Conservation (phyloP, 1,284 basidiomycete genomes). For the Moesziomyces sp. region DNA sequence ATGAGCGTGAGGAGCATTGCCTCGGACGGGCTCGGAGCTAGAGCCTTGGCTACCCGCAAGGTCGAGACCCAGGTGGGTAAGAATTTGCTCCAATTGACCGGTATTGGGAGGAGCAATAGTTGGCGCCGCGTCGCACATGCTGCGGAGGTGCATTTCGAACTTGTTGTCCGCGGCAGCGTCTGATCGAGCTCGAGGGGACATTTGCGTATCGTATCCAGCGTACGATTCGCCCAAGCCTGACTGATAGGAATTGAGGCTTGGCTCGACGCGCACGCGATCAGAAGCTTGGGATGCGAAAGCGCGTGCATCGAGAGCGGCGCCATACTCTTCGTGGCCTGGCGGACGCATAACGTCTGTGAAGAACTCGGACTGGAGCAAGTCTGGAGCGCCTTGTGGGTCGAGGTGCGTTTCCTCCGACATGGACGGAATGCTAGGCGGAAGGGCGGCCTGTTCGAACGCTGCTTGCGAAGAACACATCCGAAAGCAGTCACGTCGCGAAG, state of each 20-base stretch:
- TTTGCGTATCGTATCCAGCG: not conserved
- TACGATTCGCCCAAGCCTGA: not conserved
- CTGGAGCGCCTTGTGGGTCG: not conserved
- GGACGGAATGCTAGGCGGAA: constrained; percentile 7
- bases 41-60: constrained; percentile 10
- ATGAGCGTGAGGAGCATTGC: too few species aligned
- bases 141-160: constrained; percentile 20
- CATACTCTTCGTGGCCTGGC: constrained; percentile 1
- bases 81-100: constrained; percentile 28
- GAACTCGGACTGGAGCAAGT: constrained; percentile 30
- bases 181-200: constrained; percentile 10
- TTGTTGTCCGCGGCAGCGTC: constrained; percentile 13
- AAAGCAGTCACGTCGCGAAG: constrained; percentile 1
- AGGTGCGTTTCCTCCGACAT: not conserved
- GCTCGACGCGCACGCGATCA: constrained; percentile 27
- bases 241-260: constrained; percentile 2
- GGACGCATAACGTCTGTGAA: constrained; percentile 17
- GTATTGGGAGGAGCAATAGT: constrained; percentile 16
- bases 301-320: constrained; percentile 19
- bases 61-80: constrained; percentile 32
- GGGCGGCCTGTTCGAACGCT: not conserved
- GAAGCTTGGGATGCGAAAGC: constrained; percentile 15
- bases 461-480: constrained; percentile 3
- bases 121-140: constrained; percentile 16
- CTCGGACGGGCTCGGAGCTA: too few species aligned